phyloP scores from a whole-genome alignment of 305 asterid species.

The Andrographis paniculata region DNA sequence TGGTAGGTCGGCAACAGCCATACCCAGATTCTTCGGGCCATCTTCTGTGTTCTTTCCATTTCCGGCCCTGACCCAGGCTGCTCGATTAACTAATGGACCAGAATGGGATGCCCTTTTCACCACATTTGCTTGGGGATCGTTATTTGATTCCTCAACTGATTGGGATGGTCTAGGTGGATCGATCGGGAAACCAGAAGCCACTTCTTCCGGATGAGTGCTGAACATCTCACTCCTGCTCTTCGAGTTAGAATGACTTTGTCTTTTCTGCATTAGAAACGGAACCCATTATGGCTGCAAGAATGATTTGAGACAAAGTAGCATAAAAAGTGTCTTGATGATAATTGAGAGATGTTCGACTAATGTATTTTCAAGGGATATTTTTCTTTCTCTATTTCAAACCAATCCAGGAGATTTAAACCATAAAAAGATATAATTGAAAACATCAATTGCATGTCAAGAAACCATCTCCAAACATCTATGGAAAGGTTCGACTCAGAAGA shows the following conservation, averaged over 20 bases:
- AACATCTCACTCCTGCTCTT: constrained; percentile 98
- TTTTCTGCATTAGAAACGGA: constrained; percentile 45
- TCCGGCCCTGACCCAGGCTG: constrained; percentile 75
- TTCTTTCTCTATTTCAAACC: too few species aligned
- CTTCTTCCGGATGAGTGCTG: constrained; percentile 81
- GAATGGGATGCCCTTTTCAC: constrained; percentile 85
- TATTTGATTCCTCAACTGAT: constrained; percentile 47
- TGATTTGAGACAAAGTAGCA: background rate
- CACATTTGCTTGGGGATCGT: constrained; percentile 38
- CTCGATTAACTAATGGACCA: constrained; percentile 81
- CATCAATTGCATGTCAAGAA: too few species aligned
- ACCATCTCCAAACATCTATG: too few species aligned
- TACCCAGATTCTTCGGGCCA: constrained; percentile 47
- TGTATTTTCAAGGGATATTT: background rate
- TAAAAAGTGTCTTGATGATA: background rate
- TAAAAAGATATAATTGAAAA: too few species aligned
- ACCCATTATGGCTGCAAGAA: background rate
- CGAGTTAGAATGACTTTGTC: constrained; percentile 63
- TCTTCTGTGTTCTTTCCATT: constrained; percentile 66
- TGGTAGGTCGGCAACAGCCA: constrained; percentile 60
- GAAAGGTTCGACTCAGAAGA: too few species aligned
- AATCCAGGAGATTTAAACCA: too few species aligned
- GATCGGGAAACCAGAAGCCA: constrained; percentile 93
- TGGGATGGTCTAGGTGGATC: constrained; percentile 88
- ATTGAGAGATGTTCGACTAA: background rate